Evolutionary conservation across 2,329 filamentous ascomycete species (phyloP).

Genomic region (Fusarium dlaminii): DNA sequence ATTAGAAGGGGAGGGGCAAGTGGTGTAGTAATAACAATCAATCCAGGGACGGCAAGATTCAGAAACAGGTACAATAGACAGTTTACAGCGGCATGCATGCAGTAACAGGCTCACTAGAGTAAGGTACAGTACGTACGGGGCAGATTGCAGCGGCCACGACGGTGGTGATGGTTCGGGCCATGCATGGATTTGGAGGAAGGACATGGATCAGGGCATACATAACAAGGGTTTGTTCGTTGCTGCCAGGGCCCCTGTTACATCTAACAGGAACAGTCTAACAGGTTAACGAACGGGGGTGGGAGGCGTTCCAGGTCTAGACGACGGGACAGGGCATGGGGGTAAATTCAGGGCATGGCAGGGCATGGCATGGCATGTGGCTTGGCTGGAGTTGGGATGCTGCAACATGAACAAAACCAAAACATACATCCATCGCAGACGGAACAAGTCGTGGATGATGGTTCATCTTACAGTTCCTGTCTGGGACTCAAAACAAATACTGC

Average conservation of each 20-base stretch:
- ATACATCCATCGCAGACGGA: conserved; percentile 16
- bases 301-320: conserved; percentile 30
- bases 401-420: conserved; percentile 29
- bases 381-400: conserved; percentile 20
- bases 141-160: conserved; percentile 45
- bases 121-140: conserved; percentile 31
- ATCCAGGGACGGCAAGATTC: background rate
- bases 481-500: conserved; percentile 30
- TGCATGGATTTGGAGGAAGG: conserved; percentile 11
- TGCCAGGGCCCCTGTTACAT: conserved; percentile 27
- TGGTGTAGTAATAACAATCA: conserved; percentile 35
- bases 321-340: conserved; percentile 4
- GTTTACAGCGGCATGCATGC: conserved; percentile 11
- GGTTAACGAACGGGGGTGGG: background rate
- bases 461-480: conserved; percentile 32
- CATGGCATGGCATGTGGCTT: conserved; percentile 6
- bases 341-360: background rate
- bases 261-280: conserved; percentile 25
- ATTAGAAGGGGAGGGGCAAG: conserved; percentile 41
- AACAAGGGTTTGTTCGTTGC: background rate
- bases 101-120: conserved; percentile 8
- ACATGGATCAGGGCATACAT: conserved; percentile 3
- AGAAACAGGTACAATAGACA: conserved; percentile 10
- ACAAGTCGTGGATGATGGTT: conserved; percentile 17
- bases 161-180: conserved; percentile 43